Base-by-base conservation (phyloP, 441 rosid genomes). In the Omphalea diandra region DNA sequence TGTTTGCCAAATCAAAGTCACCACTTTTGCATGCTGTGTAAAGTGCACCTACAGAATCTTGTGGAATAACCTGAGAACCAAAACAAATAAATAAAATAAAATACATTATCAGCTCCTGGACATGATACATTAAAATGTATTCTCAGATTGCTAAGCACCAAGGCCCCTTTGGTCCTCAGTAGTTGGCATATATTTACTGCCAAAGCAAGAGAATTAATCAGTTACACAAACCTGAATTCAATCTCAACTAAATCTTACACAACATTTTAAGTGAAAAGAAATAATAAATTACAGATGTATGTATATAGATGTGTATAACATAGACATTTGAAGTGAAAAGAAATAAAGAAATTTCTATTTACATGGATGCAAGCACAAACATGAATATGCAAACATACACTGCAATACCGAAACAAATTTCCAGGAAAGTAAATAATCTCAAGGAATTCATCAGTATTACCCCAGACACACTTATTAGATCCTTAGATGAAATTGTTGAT, bases 1-100 rank as follows among this genome's bases (percentile, higher is more conserved):
- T 89, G 82, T 91, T 86, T 24, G 95, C 97, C 81, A 83, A 66
- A 84, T 95, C 99, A 66, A 95, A 93, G 76, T 95, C 85, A 20
- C 97, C 90, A 59, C 87, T 88, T 83, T 79, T 91, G 85, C 99
- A 95, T 47, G 93, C 85, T 36, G 74, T 66, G 75, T 86, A 83
- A 78, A 91, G 78, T 65, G 85, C 79, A 57, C 68, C 75, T 27
- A 87, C 88, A 49, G 87, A 86, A 78, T 88, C 96, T 27, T 36
- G 61, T 17, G 97, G 98, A 70, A 93, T 81, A 60, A 85, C 93
- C 98, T 95, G 84, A 72, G 49, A 72, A 54, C 35, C 31, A 70
- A 24, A 78, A 54, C 32, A 15, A 40, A 10, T 40, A 15, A 15
- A 18, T 29, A 15, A 41, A 57, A 27, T 12, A 33, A 64, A 43